These are phyloP conservation scores for Chrysoporthe deuterocubensis DNA, from an alignment of 2,329 filamentous ascomycete genomes.

Conservation along the genomic window DNA sequence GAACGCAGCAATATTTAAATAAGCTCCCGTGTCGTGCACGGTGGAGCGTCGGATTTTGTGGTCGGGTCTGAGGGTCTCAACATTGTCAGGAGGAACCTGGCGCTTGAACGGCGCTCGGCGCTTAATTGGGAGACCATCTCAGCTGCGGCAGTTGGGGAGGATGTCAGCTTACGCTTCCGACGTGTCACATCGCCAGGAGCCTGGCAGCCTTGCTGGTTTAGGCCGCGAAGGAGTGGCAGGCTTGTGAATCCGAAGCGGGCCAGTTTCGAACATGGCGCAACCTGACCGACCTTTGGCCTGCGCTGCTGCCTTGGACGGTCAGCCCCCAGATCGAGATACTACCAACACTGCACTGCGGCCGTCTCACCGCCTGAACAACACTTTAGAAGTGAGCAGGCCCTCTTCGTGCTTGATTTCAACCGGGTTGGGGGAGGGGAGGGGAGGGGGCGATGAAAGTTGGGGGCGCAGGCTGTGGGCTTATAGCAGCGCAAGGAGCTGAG, in stretches of 20 bases:
- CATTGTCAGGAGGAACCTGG: not conserved
- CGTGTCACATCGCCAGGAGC: not conserved
- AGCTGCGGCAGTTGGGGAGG: not conserved
- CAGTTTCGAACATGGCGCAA: not conserved
- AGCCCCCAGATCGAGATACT: not conserved
- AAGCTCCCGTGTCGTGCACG: not conserved
- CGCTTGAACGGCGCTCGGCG: not conserved
- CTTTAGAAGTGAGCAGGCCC: not conserved
- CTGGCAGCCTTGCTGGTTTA: not conserved
- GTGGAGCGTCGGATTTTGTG: not conserved
- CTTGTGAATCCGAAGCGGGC: not conserved
- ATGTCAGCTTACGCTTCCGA: constrained; percentile 2
- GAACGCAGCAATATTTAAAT: not conserved
- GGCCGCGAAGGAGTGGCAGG: not conserved
- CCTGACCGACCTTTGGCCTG: not conserved
- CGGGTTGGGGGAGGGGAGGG: too few species aligned
- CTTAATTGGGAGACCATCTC: not conserved
- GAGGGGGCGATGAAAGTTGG: not conserved
- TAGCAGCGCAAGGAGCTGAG: not conserved
- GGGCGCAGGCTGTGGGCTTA: not conserved
- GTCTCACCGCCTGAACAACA: not conserved
- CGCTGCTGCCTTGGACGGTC: not conserved
- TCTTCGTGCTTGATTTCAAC: not conserved
- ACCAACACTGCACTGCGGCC: not conserved
- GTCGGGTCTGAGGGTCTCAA: not conserved